Evolutionary conservation across 2,329 filamentous ascomycete genomes (phyloP).

Genomic region (Alternaria atra): DNA sequence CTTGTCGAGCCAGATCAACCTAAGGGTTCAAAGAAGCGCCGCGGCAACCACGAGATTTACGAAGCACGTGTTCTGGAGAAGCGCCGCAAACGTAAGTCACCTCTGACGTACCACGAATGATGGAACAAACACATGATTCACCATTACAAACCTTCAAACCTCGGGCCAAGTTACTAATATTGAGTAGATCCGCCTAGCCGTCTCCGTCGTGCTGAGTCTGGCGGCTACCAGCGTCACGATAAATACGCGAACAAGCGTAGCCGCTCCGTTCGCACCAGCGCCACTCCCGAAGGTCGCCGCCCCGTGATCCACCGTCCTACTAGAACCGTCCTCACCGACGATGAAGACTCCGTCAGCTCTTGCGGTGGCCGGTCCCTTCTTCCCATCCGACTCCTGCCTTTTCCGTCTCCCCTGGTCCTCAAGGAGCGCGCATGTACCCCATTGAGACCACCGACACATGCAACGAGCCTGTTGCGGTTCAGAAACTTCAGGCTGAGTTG

Average conservation of each 20-base stretch:
- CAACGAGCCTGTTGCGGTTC: slow-evolving; percentile 31
- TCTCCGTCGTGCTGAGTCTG: slow-evolving; percentile 40
- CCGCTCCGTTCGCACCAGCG: slow-evolving; percentile 15
- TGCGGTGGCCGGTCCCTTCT: slow-evolving; percentile 1
- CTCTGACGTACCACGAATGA: background rate
- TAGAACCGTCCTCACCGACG: slow-evolving; percentile 20
- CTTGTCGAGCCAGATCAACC: slow-evolving; percentile 37
- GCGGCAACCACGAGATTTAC: slow-evolving; percentile 37
- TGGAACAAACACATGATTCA: background rate
- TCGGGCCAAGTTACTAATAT: slow-evolving; percentile 9
- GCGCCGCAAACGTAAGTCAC: slow-evolving; percentile 35
- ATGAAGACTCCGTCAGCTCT: slow-evolving; percentile 18
- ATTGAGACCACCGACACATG: slow-evolving; percentile 16
- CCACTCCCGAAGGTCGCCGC: slow-evolving; percentile 11
- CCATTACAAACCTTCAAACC: background rate
- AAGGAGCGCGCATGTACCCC: slow-evolving; percentile 5
- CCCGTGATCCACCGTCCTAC: background rate
- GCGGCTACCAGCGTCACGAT: slow-evolving; percentile 37
- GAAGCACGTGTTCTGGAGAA: slow-evolving; percentile 39
- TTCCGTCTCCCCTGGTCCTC: slow-evolving; percentile 20
- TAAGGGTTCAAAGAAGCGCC: slow-evolving; percentile 29
- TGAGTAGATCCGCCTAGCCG: slow-evolving; percentile 25
- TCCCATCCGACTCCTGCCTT: slow-evolving; percentile 14
- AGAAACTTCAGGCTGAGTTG: slow-evolving; percentile 40
- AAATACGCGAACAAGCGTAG: slow-evolving; percentile 23